Percentiles rank a stretch among this genome's conserved stretches.
Evolutionary conservation across 495 filamentous ascomycete species (phyloP).

Genomic region (Aspergillus mulundensis): DNA sequence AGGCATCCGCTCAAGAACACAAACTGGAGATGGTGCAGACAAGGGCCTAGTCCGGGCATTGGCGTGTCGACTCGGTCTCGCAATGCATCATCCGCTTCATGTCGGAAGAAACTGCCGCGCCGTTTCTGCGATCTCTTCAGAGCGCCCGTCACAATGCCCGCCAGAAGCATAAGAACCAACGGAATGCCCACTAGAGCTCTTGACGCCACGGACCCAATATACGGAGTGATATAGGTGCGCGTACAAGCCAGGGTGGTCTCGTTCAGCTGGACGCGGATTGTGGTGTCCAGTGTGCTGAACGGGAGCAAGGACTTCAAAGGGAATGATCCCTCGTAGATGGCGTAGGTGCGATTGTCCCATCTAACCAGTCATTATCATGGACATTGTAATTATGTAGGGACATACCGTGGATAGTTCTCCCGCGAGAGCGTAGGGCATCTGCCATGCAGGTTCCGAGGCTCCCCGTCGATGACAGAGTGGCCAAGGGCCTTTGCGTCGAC

Average conservation of each 20-base stretch:
- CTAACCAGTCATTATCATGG: background rate
- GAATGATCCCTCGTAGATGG: slow-evolving; percentile 11
- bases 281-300: slow-evolving; percentile 12
- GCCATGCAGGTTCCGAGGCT: background rate
- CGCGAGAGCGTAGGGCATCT: background rate
- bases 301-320: slow-evolving; percentile 4
- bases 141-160: slow-evolving; percentile 4
- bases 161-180: slow-evolving; percentile 11
- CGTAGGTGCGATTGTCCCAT: slow-evolving; percentile 5
- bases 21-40: slow-evolving; percentile 19
- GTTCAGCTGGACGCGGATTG: slow-evolving; percentile 12
- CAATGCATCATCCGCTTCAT: slow-evolving; percentile 6
- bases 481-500: slow-evolving; percentile 11
- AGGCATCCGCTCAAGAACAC: slow-evolving; percentile 17
- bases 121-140: background rate
- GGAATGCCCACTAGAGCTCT: slow-evolving; percentile 5
- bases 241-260: slow-evolving; percentile 7
- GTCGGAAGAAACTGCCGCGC: slow-evolving; percentile 13
- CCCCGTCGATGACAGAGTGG: background rate
- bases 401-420: background rate
- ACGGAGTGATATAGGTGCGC: slow-evolving; percentile 13
- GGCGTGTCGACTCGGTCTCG: slow-evolving; percentile 12
- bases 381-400: background rate
- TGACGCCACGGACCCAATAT: slow-evolving; percentile 7
- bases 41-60: slow-evolving; percentile 9